Percentiles rank a stretch among this genome's conserved stretches.
Evolutionary conservation across 108 stramenopile genomes (phyloP).

Genomic region (Nannochloropsis salina): DNA sequence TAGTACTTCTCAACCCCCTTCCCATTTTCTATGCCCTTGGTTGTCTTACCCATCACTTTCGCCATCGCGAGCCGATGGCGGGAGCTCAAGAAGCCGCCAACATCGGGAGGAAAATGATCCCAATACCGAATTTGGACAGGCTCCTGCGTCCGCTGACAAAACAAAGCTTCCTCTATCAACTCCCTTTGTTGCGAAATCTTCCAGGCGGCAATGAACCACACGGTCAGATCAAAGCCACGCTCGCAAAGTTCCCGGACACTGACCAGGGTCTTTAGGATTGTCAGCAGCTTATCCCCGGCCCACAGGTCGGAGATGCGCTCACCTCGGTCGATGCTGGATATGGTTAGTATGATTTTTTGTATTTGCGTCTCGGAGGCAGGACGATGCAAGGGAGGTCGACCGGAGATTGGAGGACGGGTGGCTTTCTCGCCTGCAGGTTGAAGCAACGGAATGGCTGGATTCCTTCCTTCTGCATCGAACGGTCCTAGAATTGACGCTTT

Average conservation of each 20-base stretch:
- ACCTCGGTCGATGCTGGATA: neutral
- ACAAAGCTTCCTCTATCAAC: neutral
- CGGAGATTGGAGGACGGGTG: neutral
- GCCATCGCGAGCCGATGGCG: neutral
- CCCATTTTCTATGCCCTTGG: neutral
- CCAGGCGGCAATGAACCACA: slow-evolving; percentile 17
- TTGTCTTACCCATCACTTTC: neutral
- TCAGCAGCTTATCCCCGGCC: neutral
- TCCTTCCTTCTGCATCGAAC: neutral
- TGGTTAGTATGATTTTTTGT: neutral
- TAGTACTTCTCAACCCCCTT: no score
- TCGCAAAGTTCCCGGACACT: neutral
- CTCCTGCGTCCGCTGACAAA: neutral
- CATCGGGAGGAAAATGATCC: neutral
- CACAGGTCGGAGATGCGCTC: neutral
- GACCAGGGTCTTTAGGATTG: neutral
- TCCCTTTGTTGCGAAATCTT: neutral
- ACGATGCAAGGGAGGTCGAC: neutral
- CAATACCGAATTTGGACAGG: neutral
- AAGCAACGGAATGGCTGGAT: neutral
- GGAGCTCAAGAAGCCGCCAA: neutral
- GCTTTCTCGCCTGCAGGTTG: neutral
- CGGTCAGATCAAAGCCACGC: neutral
- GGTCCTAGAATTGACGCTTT: neutral
- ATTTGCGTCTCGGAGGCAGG: neutral